A percentile compares a stretch with the other conserved stretches of the same genome.
These are phyloP conservation scores for Botrytis medusae DNA, from an alignment of 2,329 filamentous ascomycete species.

Conservation along the genomic window DNA sequence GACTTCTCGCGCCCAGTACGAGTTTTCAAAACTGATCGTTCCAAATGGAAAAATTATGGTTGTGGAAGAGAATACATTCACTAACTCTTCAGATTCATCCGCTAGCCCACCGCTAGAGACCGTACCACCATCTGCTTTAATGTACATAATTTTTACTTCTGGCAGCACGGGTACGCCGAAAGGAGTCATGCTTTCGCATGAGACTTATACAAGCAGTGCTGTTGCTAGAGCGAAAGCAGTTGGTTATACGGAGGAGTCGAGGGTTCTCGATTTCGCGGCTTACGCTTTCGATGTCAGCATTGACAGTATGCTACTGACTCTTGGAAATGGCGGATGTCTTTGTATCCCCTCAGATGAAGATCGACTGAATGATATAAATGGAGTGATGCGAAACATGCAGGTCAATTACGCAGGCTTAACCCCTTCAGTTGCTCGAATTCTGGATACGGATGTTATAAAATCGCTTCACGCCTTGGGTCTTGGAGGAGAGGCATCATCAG, in stretches of 20 bases:
- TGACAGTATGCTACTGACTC: conserved; percentile 35
- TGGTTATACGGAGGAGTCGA: conserved; percentile 19
- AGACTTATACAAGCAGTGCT: conserved; percentile 20
- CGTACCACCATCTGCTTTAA: conserved; percentile 18
- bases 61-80: conserved; percentile 14
- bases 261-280: conserved; percentile 36
- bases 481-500: conserved; percentile 41
- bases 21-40: conserved; percentile 10
- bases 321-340: conserved; percentile 44
- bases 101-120: background rate
- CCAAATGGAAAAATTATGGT: conserved; percentile 14
- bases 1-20: conserved; percentile 16
- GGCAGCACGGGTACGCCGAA: conserved; percentile 38
- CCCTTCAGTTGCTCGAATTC: conserved; percentile 35
- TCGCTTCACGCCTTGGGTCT: conserved; percentile 32
- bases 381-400: conserved; percentile 33
- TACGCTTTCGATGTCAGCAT: conserved; percentile 45
- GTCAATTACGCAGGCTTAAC: conserved; percentile 36
- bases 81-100: background rate
- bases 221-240: conserved; percentile 23
- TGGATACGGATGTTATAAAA: conserved; percentile 32
- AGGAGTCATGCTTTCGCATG: conserved; percentile 34
- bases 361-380: conserved; percentile 42
- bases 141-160: conserved; percentile 36
- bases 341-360: conserved; percentile 45